Evolutionary conservation across 768 basidiomycete species (phyloP).

Genomic region (Termitomyces sp.): DNA sequence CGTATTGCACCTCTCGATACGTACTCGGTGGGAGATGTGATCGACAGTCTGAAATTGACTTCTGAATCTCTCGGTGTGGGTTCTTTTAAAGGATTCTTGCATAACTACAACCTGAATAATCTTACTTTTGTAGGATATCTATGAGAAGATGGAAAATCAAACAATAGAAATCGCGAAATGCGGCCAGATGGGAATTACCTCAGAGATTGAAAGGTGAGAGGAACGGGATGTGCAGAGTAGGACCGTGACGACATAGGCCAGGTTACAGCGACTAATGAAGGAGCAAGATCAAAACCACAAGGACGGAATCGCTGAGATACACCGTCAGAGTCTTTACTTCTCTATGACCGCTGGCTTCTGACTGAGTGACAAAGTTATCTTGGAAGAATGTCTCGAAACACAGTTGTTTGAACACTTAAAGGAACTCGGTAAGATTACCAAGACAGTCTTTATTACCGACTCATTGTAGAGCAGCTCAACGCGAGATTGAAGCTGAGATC

Average conservation of each 20-base stretch:
- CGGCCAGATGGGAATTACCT: constrained; percentile 30
- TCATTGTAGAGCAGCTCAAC: constrained; percentile 32
- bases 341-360: not conserved
- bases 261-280: constrained; percentile 37
- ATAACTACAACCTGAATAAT: not conserved
- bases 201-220: constrained; percentile 36
- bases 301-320: constrained; percentile 42
- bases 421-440: constrained; percentile 31
- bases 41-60: constrained; percentile 20
- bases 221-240: not conserved
- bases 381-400: constrained; percentile 38
- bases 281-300: constrained; percentile 37
- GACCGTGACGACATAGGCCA: constrained; percentile 13
- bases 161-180: constrained; percentile 35
- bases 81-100: not conserved
- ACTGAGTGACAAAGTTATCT: constrained; percentile 28
- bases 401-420: constrained; percentile 40
- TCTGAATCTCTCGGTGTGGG: constrained; percentile 26
- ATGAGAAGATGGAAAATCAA: constrained; percentile 40
- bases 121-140: constrained; percentile 26
- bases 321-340: constrained; percentile 26
- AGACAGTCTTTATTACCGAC: not conserved
- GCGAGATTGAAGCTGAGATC: constrained; percentile 40
- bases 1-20: constrained; percentile 12
- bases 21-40: constrained; percentile 6